Conservation (phyloP, 1,139 yeast species). For the Meyerozyma carpophila region DNA sequence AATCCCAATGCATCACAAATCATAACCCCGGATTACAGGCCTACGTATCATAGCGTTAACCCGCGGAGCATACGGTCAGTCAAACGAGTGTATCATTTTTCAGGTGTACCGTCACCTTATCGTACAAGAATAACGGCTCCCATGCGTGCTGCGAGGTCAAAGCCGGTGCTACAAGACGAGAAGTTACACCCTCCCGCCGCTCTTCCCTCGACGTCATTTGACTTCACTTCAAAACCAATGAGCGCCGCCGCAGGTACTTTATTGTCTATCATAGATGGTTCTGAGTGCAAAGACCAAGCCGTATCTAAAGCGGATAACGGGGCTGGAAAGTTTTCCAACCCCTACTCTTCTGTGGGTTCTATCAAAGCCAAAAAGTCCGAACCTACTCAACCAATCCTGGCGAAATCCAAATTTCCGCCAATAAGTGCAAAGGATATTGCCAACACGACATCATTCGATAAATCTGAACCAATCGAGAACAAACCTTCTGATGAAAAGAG, state of each 20-base stretch:
- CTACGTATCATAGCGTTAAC: conserved; percentile 29
- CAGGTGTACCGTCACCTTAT: conserved; percentile 63
- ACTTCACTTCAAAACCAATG: conserved; percentile 18
- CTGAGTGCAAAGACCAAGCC: conserved; percentile 5
- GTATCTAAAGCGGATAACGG: conserved; percentile 3
- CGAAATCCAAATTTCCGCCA: conserved; percentile 33
- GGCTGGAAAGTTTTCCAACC: conserved; percentile 1
- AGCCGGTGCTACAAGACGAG: conserved; percentile 8
- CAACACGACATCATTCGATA: conserved; percentile 31
- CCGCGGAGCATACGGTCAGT: conserved; percentile 27
- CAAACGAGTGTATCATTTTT: conserved; percentile 54
- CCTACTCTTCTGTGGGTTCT: not conserved
- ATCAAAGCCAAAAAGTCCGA: not conserved
- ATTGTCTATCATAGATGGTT: conserved; percentile 53
- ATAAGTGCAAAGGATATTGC: conserved; percentile 41
- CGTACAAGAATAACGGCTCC: conserved; percentile 44
- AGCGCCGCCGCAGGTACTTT: conserved; percentile 67
- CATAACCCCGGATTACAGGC: conserved; percentile 38
- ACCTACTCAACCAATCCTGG: not conserved
- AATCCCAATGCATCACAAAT: conserved; percentile 10
- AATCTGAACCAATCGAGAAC: conserved; percentile 19
- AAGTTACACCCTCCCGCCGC: not conserved
- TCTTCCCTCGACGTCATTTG: not conserved
- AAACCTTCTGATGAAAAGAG: conserved; percentile 5
- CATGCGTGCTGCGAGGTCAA: conserved; percentile 5